phyloP scores from a whole-genome alignment of 2,329 filamentous ascomycete genomes.

The Allantophomopsis cytisporea region DNA sequence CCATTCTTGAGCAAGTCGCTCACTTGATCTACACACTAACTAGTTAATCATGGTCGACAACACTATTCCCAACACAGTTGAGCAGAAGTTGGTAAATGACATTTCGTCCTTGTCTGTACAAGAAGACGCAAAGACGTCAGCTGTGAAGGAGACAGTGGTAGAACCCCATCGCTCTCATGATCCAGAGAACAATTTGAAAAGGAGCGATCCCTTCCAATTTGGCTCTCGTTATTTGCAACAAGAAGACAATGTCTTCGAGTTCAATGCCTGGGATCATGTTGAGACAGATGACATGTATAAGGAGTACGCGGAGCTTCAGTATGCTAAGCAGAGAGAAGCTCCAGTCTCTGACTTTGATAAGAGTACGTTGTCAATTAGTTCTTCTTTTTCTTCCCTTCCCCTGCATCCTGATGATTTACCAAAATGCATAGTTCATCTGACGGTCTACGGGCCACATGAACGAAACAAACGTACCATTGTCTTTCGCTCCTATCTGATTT shows the following conservation, averaged over 20 bases:
- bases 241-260: conserved; percentile 84
- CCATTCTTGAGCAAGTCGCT: too few species aligned
- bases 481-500: conserved; percentile 66
- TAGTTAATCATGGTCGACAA: too few species aligned
- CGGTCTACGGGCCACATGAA: conserved; percentile 32
- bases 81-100: too few species aligned
- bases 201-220: conserved; percentile 89
- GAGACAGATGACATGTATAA: conserved; percentile 82
- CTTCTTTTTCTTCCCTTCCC: conserved; percentile 2
- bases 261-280: conserved; percentile 99
- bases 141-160: too few species aligned
- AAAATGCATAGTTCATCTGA: conserved; percentile 63
- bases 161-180: conserved; percentile 17
- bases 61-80: too few species aligned
- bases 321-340: conserved; percentile 67
- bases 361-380: conserved; percentile 34
- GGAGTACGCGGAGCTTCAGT: conserved; percentile 75
- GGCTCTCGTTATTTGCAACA: conserved; percentile 76
- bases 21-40: too few species aligned
- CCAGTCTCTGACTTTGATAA: conserved; percentile 93
- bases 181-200: conserved; percentile 60
- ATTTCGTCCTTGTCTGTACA: too few species aligned
- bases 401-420: conserved; percentile 36
- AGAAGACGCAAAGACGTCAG: too few species aligned
- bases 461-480: conserved; percentile 40